A percentile compares a stretch with the other conserved stretches of the same genome.
Evolutionary conservation across 2,329 filamentous ascomycete species (phyloP).

Genomic region (Didymellaceae sp.): DNA sequence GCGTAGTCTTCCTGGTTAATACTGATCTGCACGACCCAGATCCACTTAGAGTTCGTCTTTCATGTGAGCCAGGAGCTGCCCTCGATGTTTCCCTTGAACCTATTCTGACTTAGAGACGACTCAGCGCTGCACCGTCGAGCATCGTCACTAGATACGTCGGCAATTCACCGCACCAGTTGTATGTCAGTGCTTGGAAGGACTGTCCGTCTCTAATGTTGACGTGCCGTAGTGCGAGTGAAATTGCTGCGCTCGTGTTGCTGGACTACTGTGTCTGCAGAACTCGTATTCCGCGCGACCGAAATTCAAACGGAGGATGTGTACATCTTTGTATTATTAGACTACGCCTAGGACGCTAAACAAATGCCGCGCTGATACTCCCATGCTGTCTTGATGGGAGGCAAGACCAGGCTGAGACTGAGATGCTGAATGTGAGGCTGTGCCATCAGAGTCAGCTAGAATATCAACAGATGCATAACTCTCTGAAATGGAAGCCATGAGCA

Average conservation of each 20-base stretch:
- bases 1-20: background rate
- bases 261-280: background rate
- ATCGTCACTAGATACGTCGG: background rate
- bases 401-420: too few relatives aligned
- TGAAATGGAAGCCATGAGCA: too few relatives aligned
- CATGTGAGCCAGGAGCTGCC: background rate
- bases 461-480: too few relatives aligned
- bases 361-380: too few relatives aligned
- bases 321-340: too few relatives aligned
- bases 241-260: background rate
- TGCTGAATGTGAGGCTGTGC: too few relatives aligned
- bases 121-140: background rate
- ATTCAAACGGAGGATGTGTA: background rate
- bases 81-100: background rate
- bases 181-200: background rate
- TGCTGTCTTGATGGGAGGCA: too few relatives aligned
- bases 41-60: background rate
- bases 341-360: too few relatives aligned
- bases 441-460: too few relatives aligned
- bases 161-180: background rate
- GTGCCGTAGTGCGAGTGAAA: background rate
- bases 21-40: background rate
- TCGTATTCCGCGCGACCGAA: background rate
- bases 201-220: background rate
- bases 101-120: background rate